Percentiles rank a stretch among this genome's conserved stretches.
Conservation (phyloP, 441 rosid genomes). For the Syzygium syzygioides region DNA sequence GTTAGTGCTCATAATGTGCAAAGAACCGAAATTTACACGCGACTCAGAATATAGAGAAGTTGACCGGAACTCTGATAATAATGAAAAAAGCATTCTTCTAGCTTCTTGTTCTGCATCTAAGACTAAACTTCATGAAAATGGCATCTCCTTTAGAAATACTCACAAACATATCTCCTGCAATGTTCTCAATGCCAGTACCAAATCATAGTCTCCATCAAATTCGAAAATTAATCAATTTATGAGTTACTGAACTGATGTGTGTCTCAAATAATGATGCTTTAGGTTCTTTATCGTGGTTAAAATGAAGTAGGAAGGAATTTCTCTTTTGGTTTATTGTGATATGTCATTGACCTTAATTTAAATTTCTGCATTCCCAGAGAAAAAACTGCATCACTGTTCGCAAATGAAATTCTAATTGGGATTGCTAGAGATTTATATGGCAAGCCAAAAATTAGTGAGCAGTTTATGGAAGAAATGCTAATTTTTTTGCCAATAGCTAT, state of each 20-base stretch:
- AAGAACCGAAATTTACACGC: not conserved
- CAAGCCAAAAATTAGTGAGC: not conserved
- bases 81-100: not conserved
- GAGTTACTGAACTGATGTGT: not conserved
- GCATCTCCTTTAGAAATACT: slow-evolving; percentile 39
- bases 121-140: slow-evolving; percentile 39
- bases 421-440: not conserved
- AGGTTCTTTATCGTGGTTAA: not conserved
- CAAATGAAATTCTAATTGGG: not conserved
- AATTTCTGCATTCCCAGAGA: not conserved
- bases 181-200: slow-evolving; percentile 25
- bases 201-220: not conserved
- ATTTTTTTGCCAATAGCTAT: not conserved
- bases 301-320: not conserved
- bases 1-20: not conserved
- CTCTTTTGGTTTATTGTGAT: not conserved
- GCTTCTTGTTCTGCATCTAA: not conserved
- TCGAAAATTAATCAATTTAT: not conserved
- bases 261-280: not conserved
- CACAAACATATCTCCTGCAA: slow-evolving; percentile 35
- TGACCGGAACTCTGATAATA: not conserved
- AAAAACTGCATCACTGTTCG: not conserved
- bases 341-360: not conserved
- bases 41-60: not conserved
- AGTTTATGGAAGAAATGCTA: not conserved